A percentile compares a stretch with the other conserved stretches of the same genome.
Evolutionary conservation across 2,329 filamentous ascomycete species (phyloP).

Genomic region (Pseudocercospora pini-densiflorae): DNA sequence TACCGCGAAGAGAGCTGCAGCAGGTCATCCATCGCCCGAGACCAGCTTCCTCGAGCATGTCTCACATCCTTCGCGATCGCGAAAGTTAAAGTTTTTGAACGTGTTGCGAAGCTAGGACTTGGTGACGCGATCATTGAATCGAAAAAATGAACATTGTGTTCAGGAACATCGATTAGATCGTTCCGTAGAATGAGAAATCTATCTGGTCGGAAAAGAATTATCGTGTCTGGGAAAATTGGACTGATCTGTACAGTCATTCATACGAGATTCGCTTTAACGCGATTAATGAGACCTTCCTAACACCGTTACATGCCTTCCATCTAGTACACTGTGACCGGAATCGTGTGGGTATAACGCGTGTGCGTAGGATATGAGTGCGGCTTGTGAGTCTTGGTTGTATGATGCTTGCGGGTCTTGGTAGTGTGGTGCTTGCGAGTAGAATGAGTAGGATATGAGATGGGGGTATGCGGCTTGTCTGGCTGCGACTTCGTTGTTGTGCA

Average conservation of each 20-base stretch:
- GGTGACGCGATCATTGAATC: no score
- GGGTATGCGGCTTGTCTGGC: neutral
- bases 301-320: neutral
- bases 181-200: neutral
- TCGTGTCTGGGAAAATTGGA: neutral
- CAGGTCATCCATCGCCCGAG: conserved; percentile 9
- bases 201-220: neutral
- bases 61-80: no score
- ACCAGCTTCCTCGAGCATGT: no score
- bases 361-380: neutral
- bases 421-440: neutral
- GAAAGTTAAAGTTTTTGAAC: no score
- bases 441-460: neutral
- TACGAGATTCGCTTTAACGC: neutral
- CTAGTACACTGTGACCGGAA: neutral
- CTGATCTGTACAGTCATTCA: neutral
- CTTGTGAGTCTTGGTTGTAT: conserved; percentile 1
- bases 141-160: no score
- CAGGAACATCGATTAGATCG: no score
- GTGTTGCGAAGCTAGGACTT: no score
- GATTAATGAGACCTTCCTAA: neutral
- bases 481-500: neutral
- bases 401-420: neutral
- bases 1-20: neutral
- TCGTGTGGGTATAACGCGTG: neutral